Evolutionary conservation across 257 asterid species (phyloP).

Genomic region (Solanum arcanum): DNA sequence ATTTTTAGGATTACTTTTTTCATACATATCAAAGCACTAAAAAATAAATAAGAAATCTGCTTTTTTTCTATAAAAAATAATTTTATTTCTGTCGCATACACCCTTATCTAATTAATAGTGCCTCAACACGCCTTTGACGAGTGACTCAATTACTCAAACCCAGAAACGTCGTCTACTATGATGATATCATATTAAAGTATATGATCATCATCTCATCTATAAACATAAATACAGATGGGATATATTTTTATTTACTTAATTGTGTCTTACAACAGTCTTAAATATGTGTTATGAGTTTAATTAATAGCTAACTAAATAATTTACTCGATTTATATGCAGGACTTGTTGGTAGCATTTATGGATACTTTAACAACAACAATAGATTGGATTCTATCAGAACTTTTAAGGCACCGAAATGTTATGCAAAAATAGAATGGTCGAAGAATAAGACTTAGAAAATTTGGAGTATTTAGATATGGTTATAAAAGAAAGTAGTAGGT

Average conservation of each 20-base stretch:
- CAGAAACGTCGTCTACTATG: too few species aligned
- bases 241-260: background rate
- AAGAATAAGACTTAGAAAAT: slow-evolving; percentile 8
- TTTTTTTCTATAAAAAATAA: too few species aligned
- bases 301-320: background rate
- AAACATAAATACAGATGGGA: background rate
- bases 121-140: background rate
- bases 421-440: slow-evolving; percentile 1
- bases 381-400: slow-evolving; percentile 14
- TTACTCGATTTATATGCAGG: background rate
- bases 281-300: background rate
- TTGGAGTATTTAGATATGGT: slow-evolving; percentile 12
- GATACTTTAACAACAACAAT: slow-evolving; percentile 7
- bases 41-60: too few species aligned
- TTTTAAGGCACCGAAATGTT: background rate
- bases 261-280: background rate
- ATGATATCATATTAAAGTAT: background rate
- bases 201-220: background rate
- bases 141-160: background rate
- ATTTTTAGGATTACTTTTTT: too few species aligned
- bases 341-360: slow-evolving; percentile 5
- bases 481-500: slow-evolving; percentile 12
- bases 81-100: too few species aligned
- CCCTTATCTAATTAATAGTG: background rate
- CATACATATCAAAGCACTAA: background rate